Percentiles rank a stretch among this genome's conserved stretches.
Conservation (phyloP, 1,139 yeast genomes). For the Debaryomyces fabryi region DNA sequence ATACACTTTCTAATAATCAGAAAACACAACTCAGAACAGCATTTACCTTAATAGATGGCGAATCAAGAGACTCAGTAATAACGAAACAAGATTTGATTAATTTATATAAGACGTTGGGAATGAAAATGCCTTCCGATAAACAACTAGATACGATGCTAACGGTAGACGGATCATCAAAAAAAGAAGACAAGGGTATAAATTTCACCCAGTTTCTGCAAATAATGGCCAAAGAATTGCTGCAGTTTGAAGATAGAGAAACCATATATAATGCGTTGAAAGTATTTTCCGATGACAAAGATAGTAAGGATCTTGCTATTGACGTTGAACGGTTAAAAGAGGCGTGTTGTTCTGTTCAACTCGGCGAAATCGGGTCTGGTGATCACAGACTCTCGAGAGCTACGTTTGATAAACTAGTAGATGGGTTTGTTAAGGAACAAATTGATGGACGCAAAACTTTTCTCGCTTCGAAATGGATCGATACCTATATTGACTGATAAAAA, state of each 20-base stretch:
- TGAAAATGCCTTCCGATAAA: constrained; percentile 40
- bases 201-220: constrained; percentile 73
- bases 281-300: constrained; percentile 49
- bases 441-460: constrained; percentile 58
- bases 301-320: constrained; percentile 44
- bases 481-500: constrained; percentile 40
- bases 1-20: constrained; percentile 44
- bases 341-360: constrained; percentile 48
- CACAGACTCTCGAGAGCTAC: constrained; percentile 56
- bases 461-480: constrained; percentile 64
- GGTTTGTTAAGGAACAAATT: constrained; percentile 59
- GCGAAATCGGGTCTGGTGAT: constrained; percentile 48
- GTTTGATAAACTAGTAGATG: constrained; percentile 54
- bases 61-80: constrained; percentile 70
- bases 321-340: constrained; percentile 53
- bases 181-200: constrained; percentile 46
- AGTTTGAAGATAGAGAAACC: constrained; percentile 62
- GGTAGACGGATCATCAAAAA: constrained; percentile 22
- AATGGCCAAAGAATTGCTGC: constrained; percentile 62
- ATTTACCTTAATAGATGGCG: constrained; percentile 76
- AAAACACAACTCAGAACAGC: constrained; percentile 50
- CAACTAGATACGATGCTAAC: constrained; percentile 55
- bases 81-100: constrained; percentile 60
- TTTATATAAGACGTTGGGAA: constrained; percentile 54
- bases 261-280: constrained; percentile 64